A percentile compares a stretch with the other conserved stretches of the same genome.
Conservation (phyloP, 192 early-diverging fungal genomes). For the Dissophora ornata region DNA sequence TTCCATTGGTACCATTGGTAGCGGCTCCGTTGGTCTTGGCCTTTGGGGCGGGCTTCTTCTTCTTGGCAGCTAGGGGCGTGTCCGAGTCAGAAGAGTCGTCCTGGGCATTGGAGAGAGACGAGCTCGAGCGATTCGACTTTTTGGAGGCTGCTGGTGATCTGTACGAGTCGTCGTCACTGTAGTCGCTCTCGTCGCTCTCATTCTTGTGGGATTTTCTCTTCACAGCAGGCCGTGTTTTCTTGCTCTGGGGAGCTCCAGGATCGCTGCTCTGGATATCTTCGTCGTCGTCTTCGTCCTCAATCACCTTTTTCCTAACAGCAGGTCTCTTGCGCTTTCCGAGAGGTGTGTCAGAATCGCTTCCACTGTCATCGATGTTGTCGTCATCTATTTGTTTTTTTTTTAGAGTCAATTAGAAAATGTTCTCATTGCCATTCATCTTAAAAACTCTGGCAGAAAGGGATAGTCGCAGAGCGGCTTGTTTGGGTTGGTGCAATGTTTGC, state of each 20-base stretch:
- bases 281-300: slow-evolving; percentile 44
- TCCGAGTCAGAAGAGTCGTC: slow-evolving; percentile 38
- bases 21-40: slow-evolving; percentile 20
- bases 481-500: too few relatives aligned
- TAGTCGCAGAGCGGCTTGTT: too few relatives aligned
- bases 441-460: too few relatives aligned
- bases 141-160: background rate
- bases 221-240: slow-evolving; percentile 21
- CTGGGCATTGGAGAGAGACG: slow-evolving; percentile 15
- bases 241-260: slow-evolving; percentile 6
- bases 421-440: too few relatives aligned
- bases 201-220: slow-evolving; percentile 32
- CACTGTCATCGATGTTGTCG: slow-evolving; percentile 39
- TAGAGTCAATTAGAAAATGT: too few relatives aligned
- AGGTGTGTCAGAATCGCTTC: slow-evolving; percentile 61
- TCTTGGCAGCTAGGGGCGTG: slow-evolving; percentile 34
- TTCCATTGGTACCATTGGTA: slow-evolving; percentile 23
- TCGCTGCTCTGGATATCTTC: slow-evolving; percentile 33
- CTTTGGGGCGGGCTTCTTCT: background rate
- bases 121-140: slow-evolving; percentile 12
- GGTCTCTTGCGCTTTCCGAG: slow-evolving; percentile 51
- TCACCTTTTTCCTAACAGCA: slow-evolving; percentile 28
- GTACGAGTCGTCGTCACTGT: slow-evolving; percentile 2
- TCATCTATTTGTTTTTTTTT: slow-evolving; percentile 18
- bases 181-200: slow-evolving; percentile 10